Evolutionary conservation across 306 rosid genomes (phyloP).

Genomic region (Rosa rugosa): DNA sequence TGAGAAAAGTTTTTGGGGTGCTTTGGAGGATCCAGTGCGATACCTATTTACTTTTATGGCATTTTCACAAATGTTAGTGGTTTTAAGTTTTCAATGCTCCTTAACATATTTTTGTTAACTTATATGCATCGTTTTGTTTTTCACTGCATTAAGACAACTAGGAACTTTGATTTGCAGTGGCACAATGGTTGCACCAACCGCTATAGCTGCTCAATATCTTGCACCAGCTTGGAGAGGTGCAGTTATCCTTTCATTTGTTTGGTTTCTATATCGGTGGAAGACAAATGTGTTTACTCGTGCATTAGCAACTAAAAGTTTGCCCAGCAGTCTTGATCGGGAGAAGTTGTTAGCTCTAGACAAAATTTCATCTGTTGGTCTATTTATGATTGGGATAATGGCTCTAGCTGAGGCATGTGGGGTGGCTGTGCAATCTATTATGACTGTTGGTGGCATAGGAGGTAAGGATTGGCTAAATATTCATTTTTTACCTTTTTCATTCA

Average conservation of each 20-base stretch:
- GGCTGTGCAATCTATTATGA: conserved; percentile 83
- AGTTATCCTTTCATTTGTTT: conserved; percentile 66
- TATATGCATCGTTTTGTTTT: conserved; percentile 14
- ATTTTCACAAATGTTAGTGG: conserved; percentile 80
- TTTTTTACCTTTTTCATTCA: background rate
- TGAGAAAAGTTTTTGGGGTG: conserved; percentile 91
- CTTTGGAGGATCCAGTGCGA: conserved; percentile 87
- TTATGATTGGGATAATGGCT: conserved; percentile 82
- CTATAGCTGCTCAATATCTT: conserved; percentile 69
- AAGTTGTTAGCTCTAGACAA: conserved; percentile 69
- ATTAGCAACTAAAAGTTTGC: conserved; percentile 36
- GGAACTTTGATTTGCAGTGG: conserved; percentile 61
- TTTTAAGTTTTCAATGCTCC: conserved; percentile 15
- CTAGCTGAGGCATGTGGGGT: conserved; percentile 94
- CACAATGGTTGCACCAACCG: conserved; percentile 80
- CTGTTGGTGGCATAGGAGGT: conserved; percentile 99
- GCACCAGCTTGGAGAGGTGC: conserved; percentile 79
- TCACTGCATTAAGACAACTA: conserved; percentile 17
- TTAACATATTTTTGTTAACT: background rate
- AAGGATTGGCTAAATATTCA: background rate
- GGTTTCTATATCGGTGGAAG: conserved; percentile 93
- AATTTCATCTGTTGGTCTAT: conserved; percentile 76
- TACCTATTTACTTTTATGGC: conserved; percentile 77
- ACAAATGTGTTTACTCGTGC: conserved; percentile 58
- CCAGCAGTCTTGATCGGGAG: conserved; percentile 62